Conservation (phyloP, 306 rosid species). For the Cyamopsis tetragonoloba region DNA sequence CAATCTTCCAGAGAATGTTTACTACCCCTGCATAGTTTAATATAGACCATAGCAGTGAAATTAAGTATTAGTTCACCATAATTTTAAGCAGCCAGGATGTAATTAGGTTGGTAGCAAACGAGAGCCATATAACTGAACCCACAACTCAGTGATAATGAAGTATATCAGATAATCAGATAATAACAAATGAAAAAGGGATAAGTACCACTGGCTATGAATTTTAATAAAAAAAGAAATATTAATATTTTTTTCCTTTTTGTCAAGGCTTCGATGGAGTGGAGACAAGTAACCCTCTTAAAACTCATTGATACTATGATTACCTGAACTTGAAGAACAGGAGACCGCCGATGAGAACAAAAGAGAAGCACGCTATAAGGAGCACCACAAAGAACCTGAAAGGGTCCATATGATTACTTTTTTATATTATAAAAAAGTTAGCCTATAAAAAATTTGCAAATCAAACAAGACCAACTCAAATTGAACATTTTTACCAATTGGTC, state of each 20-base stretch:
- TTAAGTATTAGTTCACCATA: neutral
- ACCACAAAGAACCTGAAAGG: conserved; percentile 75
- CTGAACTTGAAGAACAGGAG: conserved; percentile 77
- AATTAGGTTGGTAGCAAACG: neutral
- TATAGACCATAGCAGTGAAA: conserved; percentile 20
- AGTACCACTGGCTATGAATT: neutral
- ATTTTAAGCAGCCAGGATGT: conserved; percentile 2
- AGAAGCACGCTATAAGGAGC: conserved; percentile 75
- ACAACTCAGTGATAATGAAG: neutral
- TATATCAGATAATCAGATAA: neutral
- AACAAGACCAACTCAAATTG: neutral
- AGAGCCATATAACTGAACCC: conserved; percentile 12
- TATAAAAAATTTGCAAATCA: neutral
- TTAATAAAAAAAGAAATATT: too few species aligned
- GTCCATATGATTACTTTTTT: conserved; percentile 12
- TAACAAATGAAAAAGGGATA: neutral
- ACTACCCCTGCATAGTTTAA: conserved; percentile 41
- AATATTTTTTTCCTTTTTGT: neutral
- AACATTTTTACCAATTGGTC: neutral
- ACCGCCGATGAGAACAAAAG: conserved; percentile 85
- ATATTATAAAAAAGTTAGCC: neutral
- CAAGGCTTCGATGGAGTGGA: neutral
- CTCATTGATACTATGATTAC: conserved; percentile 42
- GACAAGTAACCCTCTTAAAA: conserved; percentile 15
- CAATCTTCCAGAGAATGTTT: conserved; percentile 82